Base-by-base conservation (phyloP, 108 stramenopile genomes). In the Bacterosira constricta region DNA sequence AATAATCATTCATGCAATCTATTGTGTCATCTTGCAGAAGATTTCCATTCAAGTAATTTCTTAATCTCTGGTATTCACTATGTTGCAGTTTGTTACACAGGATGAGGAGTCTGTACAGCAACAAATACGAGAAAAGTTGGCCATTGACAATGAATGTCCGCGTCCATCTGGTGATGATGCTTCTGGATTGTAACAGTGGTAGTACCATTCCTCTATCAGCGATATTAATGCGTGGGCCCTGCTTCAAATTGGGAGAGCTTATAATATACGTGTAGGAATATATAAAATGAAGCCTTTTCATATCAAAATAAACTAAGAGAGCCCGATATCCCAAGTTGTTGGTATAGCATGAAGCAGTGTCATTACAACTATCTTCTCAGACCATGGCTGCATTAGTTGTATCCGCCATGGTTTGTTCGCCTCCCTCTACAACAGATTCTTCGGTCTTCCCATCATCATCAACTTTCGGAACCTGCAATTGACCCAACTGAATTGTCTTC, bases 41-140 rank as follows among this genome's bases (percentile, higher is more conserved):
- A n/a, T n/a, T n/a, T n/a, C n/a, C n/a, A n/a, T n/a, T n/a, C n/a
- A n/a, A n/a, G n/a, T n/a, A n/a, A n/a, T n/a, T n/a, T n/a, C n/a
- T n/a, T n/a, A n/a, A n/a, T n/a, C n/a, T n/a, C n/a, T n/a, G n/a
- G n/a, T n/a, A n/a, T n/a, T n/a, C n/a, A n/a, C n/a, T n/a, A n/a
- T n/a, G n/a, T n/a, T n/a, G n/a, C n/a, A n/a, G n/a, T 75, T 73
- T 45, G 74, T 83, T 1, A 26, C 18, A 30, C 4, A 34, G 34
- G 83, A 83, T 59, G 83, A 83, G 51, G 79, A 62, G 13, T 23
- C 1, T 29, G 27, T 73, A 26, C 83, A 80, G 35, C 59, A 79
- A 11, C 45, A 64, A 51, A 20, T 81, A 7, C 46, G 65, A 61
- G 72, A 73, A 9, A 18, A 35, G 15, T 15, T 71, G 0, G 44